These are phyloP conservation scores for Parasitella parasitica DNA, from an alignment of 371 early-diverging fungal genomes.

Conservation along the genomic window DNA sequence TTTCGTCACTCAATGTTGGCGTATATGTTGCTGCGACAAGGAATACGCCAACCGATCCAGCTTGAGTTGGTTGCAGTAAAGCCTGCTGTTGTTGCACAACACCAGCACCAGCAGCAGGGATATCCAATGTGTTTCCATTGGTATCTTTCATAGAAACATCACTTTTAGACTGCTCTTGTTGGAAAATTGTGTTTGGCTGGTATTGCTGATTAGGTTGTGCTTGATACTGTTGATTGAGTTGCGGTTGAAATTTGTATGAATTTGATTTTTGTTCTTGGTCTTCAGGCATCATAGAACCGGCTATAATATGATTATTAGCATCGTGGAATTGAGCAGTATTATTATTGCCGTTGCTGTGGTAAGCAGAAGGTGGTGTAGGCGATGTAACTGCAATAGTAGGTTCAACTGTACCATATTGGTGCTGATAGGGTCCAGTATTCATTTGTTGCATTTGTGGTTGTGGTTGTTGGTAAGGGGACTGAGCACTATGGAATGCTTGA, in stretches of 20 bases:
- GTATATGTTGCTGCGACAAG: slow-evolving; percentile 57
- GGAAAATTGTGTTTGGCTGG: background rate
- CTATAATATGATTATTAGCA: slow-evolving; percentile 22
- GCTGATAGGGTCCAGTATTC: slow-evolving; percentile 2
- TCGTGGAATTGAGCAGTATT: slow-evolving; percentile 8
- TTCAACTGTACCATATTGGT: slow-evolving; percentile 14
- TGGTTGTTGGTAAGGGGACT: slow-evolving; percentile 7
- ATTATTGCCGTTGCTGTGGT: background rate
- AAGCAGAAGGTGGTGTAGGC: slow-evolving; percentile 3
- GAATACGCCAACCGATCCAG: slow-evolving; percentile 54
- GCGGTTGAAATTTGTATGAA: background rate
- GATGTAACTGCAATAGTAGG: background rate
- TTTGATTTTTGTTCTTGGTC: background rate
- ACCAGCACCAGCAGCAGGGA: slow-evolving; percentile 1
- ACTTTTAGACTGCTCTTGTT: background rate
- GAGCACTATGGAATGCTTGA: slow-evolving; percentile 9
- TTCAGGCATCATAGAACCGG: slow-evolving; percentile 12
- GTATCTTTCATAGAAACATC: background rate
- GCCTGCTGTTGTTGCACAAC: background rate
- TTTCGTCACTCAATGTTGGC: slow-evolving; percentile 68
- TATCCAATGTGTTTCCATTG: slow-evolving; percentile 7
- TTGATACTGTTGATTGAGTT: slow-evolving; percentile 3
- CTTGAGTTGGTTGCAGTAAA: slow-evolving; percentile 14
- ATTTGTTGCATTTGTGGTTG: slow-evolving; percentile 12
- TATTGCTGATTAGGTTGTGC: slow-evolving; percentile 2